These are phyloP conservation scores for Cochlearia excelsa DNA, from an alignment of 345 rosid species.

Conservation along the genomic window DNA sequence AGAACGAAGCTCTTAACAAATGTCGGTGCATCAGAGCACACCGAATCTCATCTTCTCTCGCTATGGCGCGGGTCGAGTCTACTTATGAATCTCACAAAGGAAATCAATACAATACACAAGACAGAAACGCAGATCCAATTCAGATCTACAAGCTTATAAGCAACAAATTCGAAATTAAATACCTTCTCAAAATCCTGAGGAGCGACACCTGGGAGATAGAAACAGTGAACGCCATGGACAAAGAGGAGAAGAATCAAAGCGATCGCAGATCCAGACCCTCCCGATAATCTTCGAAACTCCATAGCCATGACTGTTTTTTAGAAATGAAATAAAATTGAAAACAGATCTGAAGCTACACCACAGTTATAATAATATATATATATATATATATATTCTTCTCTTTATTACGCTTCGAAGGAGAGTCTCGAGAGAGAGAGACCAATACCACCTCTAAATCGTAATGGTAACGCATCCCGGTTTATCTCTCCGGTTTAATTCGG, in stretches of 20 bases:
- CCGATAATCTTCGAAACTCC: slow-evolving; percentile 40
- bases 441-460: not conserved
- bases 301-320: slow-evolving; percentile 19
- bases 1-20: not conserved
- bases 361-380: not conserved
- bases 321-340: not conserved
- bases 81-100: not conserved
- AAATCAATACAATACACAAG: slow-evolving; percentile 7
- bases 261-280: slow-evolving; percentile 29
- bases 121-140: slow-evolving; percentile 26
- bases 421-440: not conserved
- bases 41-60: slow-evolving; percentile 9
- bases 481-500: slow-evolving; percentile 13
- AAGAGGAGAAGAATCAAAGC: slow-evolving; percentile 41
- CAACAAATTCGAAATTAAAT: not conserved
- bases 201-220: slow-evolving; percentile 98
- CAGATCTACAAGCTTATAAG: slow-evolving; percentile 33
- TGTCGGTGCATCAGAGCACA: slow-evolving; percentile 26
- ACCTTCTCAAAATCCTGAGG: slow-evolving; percentile 93
- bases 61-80: not conserved
- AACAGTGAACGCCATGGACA: slow-evolving; percentile 60
- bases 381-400: no score
- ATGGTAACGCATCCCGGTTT: slow-evolving; percentile 24
- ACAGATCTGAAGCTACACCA: slow-evolving; percentile 23
- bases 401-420: no score